A percentile compares a stretch with the other conserved stretches of the same genome.
Conservation (phyloP, 768 basidiomycete species). For the Tremella mesenterica region DNA sequence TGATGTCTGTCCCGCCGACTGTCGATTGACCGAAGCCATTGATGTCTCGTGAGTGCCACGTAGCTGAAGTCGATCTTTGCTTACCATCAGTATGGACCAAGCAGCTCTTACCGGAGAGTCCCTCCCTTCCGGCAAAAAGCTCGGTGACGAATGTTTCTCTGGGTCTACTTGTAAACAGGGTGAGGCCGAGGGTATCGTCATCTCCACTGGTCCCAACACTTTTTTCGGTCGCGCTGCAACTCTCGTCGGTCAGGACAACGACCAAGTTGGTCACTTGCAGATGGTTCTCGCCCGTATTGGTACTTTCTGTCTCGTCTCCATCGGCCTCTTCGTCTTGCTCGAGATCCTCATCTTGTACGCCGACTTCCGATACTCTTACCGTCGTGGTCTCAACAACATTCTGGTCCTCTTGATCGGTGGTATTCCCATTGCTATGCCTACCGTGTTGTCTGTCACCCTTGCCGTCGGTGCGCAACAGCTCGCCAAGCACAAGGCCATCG, state of each 20-base stretch:
- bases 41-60: slow-evolving; percentile 61
- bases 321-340: slow-evolving; percentile 88
- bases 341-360: slow-evolving; percentile 93
- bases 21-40: slow-evolving; percentile 90
- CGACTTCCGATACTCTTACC: slow-evolving; percentile 80
- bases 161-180: slow-evolving; percentile 98
- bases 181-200: slow-evolving; percentile 97
- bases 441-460: slow-evolving; percentile 93
- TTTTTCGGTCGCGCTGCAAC: slow-evolving; percentile 99
- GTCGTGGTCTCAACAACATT: slow-evolving; percentile 92
- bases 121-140: slow-evolving; percentile 82
- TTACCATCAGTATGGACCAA: slow-evolving; percentile 65
- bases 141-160: slow-evolving; percentile 94
- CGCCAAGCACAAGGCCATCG: slow-evolving; percentile 98
- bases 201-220: slow-evolving; percentile 87
- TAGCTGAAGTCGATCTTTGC: not conserved
- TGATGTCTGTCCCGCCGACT: slow-evolving; percentile 95
- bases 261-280: slow-evolving; percentile 95
- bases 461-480: slow-evolving; percentile 98
- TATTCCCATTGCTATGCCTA: slow-evolving; percentile 99
- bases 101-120: slow-evolving; percentile 97
- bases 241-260: slow-evolving; percentile 93
- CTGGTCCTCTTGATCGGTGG: slow-evolving; percentile 98
- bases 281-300: slow-evolving; percentile 97
- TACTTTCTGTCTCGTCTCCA: slow-evolving; percentile 91